A percentile compares a stretch with the other conserved stretches of the same genome.
phyloP scores from a whole-genome alignment of 1,284 basidiomycete genomes.

The Takashimella tepidaria region DNA sequence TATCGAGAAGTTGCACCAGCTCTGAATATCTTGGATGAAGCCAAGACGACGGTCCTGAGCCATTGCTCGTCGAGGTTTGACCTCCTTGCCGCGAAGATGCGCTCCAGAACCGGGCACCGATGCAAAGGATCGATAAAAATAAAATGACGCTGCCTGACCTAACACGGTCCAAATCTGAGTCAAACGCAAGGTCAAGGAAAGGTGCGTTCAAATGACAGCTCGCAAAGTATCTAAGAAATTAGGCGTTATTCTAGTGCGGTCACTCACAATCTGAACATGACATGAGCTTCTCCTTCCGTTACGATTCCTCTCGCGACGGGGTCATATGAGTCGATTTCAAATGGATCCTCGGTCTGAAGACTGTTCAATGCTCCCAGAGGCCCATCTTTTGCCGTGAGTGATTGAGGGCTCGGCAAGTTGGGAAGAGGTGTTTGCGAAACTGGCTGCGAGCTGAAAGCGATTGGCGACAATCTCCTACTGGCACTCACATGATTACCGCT shows the following conservation, averaged over 20 bases:
- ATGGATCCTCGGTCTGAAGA: slow-evolving; percentile 3
- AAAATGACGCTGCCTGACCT: slow-evolving; percentile 11
- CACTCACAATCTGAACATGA: slow-evolving; percentile 11
- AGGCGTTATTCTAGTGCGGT: not conserved
- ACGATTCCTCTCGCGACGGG: slow-evolving; percentile 13
- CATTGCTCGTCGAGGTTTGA: not conserved
- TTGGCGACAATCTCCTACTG: not conserved
- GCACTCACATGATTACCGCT: not conserved
- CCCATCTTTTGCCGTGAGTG: not conserved
- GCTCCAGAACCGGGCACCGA: slow-evolving; percentile 17
- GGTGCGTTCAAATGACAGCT: slow-evolving; percentile 19
- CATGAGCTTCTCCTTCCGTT: slow-evolving; percentile 12
- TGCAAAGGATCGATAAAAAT: slow-evolving; percentile 14
- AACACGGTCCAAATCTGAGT: slow-evolving; percentile 6
- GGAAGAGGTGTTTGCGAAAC: not conserved
- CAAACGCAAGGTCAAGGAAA: slow-evolving; percentile 12
- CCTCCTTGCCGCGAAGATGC: slow-evolving; percentile 11
- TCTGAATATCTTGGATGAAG: slow-evolving; percentile 16
- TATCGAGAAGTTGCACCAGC: slow-evolving; percentile 13
- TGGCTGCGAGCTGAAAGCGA: not conserved
- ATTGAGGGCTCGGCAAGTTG: not conserved
- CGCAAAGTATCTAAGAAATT: slow-evolving; percentile 13
- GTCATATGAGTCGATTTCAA: slow-evolving; percentile 14
- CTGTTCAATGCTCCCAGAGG: not conserved
- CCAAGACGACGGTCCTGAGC: slow-evolving; percentile 11